Base-by-base conservation (phyloP, 805 yeast genomes). In the Myxozyma neglecta region DNA sequence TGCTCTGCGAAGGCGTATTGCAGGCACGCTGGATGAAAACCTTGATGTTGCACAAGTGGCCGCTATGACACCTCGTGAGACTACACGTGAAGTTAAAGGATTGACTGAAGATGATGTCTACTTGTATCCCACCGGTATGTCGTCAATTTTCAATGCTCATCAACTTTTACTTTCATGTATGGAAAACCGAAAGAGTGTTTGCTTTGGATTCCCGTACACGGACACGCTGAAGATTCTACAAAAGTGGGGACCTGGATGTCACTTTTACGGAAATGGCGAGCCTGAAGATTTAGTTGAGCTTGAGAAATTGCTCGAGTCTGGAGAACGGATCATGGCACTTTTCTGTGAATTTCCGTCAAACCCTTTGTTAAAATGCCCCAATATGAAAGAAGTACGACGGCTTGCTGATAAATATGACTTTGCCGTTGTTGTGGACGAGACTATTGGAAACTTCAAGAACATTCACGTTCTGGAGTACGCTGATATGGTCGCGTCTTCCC, bases 181-280 rank as follows among this genome's bases (percentile, higher is more conserved):
- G 14, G 69, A 71, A 11, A 65, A 68, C 37, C 64, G 62, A 24
- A 90, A 89, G 72, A 85, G 96, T 1, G 96, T 91, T 1, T 90
- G 97, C 75, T 93, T 89, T 75, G 99, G 99, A 0, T 91, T 92
- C 76, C 97, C 98, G 6, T 94, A 93, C 74, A 94, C 90, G 35
- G 98, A 94, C 73, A 92, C 98, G 0, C 79, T 90, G 59, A 90
- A 89, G 68, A 85, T 94, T 61, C 79, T 94, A 69, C 81, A 82
- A 70, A 93, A 92, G 73, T 94, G 91, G 80, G 97, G 98, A 14
- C 89, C 92, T 2, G 97, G 97, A 42, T 89, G 88, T 44, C 85
- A 85, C 68, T 93, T 91, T 73, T 85, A 86, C 66, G 97, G 97
- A 3, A 77, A 83, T 67, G 97, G 97, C 20, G 96, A 90, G 70